Evolutionary conservation across 2,329 filamentous ascomycete genomes (phyloP).

Genomic region (Triangularia verruculosa): DNA sequence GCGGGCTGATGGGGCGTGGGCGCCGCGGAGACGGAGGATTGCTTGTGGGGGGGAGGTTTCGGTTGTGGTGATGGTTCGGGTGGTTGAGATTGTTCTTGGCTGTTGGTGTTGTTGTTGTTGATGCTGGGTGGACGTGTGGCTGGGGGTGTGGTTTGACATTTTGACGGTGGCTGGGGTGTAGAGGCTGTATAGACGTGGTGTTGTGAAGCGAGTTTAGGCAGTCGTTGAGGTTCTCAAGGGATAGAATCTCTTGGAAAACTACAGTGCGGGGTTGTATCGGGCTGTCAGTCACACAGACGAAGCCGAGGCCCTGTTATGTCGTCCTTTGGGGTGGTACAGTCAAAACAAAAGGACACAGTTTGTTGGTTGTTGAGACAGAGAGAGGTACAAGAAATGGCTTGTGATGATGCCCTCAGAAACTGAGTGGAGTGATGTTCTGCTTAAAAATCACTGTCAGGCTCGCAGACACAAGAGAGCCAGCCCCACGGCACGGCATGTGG

Average conservation of each 20-base stretch:
- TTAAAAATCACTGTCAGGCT: background rate
- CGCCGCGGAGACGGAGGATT: constrained; percentile 53
- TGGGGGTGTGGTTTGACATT: constrained; percentile 16
- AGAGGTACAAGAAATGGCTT: background rate
- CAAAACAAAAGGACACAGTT: background rate
- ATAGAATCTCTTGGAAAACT: background rate
- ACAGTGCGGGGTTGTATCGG: background rate
- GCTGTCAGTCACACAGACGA: background rate
- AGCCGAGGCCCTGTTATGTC: background rate
- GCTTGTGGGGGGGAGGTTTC: constrained; percentile 24
- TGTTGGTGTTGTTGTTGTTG: constrained; percentile 18
- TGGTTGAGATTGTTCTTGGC: constrained; percentile 4
- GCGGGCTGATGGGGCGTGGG: constrained; percentile 45
- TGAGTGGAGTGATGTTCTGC: background rate
- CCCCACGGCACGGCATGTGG: background rate
- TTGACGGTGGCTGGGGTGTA: constrained; percentile 3
- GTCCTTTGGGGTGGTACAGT: background rate
- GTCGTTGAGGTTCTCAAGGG: constrained; percentile 2
- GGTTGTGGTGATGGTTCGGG: constrained; percentile 20
- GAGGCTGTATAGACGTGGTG: background rate
- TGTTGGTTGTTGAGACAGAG: background rate
- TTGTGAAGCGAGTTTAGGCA: no score
- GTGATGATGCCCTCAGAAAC: background rate
- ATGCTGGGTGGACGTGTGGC: constrained; percentile 15
- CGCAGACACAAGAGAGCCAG: background rate